A percentile compares a stretch with the other conserved stretches of the same genome.
phyloP scores from a whole-genome alignment of 257 asterid species.

The Agastache rugosa region DNA sequence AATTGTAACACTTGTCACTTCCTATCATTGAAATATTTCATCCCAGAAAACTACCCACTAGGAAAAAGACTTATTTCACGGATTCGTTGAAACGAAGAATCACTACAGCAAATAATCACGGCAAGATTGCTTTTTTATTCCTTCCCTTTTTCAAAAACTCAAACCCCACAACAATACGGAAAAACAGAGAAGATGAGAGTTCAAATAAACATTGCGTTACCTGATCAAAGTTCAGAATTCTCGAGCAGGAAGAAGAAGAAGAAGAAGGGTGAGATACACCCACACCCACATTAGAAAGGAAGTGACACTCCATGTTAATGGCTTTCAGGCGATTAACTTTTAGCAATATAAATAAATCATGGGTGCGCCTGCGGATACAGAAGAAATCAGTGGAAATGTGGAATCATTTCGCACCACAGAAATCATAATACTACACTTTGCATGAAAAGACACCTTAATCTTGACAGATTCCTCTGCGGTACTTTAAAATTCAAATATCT shows the following conservation, averaged over 20 bases:
- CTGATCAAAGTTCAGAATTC: slow-evolving; percentile 44
- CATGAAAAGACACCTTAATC: slow-evolving; percentile 25
- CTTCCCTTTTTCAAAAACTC: background rate
- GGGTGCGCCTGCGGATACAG: slow-evolving; percentile 11
- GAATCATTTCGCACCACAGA: slow-evolving; percentile 45
- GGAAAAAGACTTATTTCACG: background rate
- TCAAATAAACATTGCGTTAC: slow-evolving; percentile 25
- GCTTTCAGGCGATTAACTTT: background rate
- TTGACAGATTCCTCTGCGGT: slow-evolving; percentile 13
- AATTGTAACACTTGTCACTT: slow-evolving; percentile 3
- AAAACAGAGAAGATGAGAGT: background rate
- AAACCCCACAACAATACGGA: background rate
- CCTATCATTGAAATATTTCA: background rate
- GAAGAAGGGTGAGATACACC: slow-evolving; percentile 36
- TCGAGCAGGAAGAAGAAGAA: slow-evolving; percentile 38
- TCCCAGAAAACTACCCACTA: slow-evolving; percentile 7
- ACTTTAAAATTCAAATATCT: background rate
- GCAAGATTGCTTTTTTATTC: background rate
- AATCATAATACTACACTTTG: slow-evolving; percentile 23
- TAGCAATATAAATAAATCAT: slow-evolving; percentile 1
- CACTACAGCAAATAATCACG: background rate
- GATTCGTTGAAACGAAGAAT: background rate
- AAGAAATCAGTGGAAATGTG: slow-evolving; percentile 30
- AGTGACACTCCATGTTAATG: slow-evolving; percentile 54
- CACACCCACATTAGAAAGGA: slow-evolving; percentile 42